phyloP scores from a whole-genome alignment of 1,139 yeast genomes.

The Zygoascus hellenicus region DNA sequence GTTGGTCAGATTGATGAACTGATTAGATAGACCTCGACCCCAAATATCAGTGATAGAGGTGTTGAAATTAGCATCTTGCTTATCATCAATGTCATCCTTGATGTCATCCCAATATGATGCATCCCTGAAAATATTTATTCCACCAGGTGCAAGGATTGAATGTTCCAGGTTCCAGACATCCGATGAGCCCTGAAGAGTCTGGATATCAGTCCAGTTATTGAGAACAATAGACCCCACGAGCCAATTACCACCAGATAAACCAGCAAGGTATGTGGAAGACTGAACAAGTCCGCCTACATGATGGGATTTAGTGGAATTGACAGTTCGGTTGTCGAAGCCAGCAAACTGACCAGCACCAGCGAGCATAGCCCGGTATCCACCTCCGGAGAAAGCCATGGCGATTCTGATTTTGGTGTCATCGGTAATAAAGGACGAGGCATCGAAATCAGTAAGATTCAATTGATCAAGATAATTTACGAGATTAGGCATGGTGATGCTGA shows the following conservation, averaged over 20 bases:
- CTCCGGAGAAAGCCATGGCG: conserved; percentile 82
- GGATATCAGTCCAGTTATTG: conserved; percentile 77
- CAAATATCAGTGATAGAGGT: conserved; percentile 82
- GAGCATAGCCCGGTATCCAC: conserved; percentile 89
- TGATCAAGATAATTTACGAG: conserved; percentile 51
- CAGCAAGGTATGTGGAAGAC: conserved; percentile 71
- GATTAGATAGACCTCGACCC: conserved; percentile 83
- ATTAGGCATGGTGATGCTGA: conserved; percentile 46
- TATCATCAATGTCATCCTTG: conserved; percentile 49
- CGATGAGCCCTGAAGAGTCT: conserved; percentile 48
- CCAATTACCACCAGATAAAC: conserved; percentile 90
- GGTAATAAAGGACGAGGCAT: conserved; percentile 45
- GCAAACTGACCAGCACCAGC: conserved; percentile 83
- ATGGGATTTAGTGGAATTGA: conserved; percentile 48
- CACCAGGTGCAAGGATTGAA: conserved; percentile 63
- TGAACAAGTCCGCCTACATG: conserved; percentile 75
- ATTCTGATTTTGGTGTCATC: conserved; percentile 43
- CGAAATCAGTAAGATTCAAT: conserved; percentile 56
- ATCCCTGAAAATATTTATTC: conserved; percentile 62
- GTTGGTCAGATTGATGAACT: conserved; percentile 54
- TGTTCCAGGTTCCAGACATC: conserved; percentile 72
- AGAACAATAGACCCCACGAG: conserved; percentile 73
- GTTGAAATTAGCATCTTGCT: conserved; percentile 71
- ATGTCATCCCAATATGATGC: conserved; percentile 52
- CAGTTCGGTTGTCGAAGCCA: conserved; percentile 72